These are phyloP conservation scores for Exserohilum turcica DNA, from an alignment of 2,329 filamentous ascomycete species.

Conservation along the genomic window DNA sequence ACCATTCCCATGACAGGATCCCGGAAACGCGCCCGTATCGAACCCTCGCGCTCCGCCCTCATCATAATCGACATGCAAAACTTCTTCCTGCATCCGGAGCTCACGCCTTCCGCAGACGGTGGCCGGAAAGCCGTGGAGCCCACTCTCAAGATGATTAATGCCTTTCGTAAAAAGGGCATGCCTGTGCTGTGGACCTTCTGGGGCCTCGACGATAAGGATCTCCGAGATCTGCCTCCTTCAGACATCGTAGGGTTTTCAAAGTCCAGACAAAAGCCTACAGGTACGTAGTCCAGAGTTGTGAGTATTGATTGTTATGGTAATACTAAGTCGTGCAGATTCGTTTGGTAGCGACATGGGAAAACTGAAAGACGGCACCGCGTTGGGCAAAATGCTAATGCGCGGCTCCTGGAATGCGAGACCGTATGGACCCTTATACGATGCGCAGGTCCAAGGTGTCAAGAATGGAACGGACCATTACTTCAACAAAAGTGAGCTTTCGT, in stretches of 20 bases:
- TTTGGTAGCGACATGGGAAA: slow-evolving; percentile 21
- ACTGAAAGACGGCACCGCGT: slow-evolving; percentile 23
- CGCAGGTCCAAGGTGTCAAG: slow-evolving; percentile 21
- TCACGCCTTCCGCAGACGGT: slow-evolving; percentile 13
- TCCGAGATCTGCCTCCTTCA: slow-evolving; percentile 40
- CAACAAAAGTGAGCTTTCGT: slow-evolving; percentile 33
- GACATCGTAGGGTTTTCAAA: slow-evolving; percentile 21
- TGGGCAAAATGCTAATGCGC: slow-evolving; percentile 40
- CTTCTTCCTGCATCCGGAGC: slow-evolving; percentile 39
- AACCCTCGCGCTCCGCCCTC: slow-evolving; percentile 40
- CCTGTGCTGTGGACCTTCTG: slow-evolving; percentile 46
- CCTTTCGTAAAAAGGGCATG: slow-evolving; percentile 41
- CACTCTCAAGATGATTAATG: slow-evolving; percentile 43
- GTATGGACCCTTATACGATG: slow-evolving; percentile 43
- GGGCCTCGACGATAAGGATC: slow-evolving; percentile 42
- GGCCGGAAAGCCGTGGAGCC: slow-evolving; percentile 30
- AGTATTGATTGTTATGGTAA: neutral
- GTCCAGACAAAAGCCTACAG: slow-evolving; percentile 7
- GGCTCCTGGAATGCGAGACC: slow-evolving; percentile 47
- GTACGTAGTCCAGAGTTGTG: slow-evolving; percentile 1
- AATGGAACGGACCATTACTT: slow-evolving; percentile 23
- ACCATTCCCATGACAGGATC: slow-evolving; percentile 34
- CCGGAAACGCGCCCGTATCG: slow-evolving; percentile 18
- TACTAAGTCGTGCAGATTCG: slow-evolving; percentile 4
- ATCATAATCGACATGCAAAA: slow-evolving; percentile 50